Percentiles rank a stretch among this genome's conserved stretches.
phyloP scores from a whole-genome alignment of 148 eudicot genomes.

The Suaeda aralocaspica region DNA sequence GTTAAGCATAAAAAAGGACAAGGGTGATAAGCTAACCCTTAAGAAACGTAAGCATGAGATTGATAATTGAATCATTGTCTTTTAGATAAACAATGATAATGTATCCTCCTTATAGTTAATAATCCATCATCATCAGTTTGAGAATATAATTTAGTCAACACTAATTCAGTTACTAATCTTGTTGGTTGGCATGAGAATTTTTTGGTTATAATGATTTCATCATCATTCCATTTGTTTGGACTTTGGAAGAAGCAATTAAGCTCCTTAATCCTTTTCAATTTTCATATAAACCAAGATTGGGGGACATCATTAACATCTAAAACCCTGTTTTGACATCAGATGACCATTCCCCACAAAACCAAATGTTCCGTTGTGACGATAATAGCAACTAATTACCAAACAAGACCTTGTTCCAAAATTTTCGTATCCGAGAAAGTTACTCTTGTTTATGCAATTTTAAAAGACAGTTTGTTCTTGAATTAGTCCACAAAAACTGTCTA shows the following conservation, averaged over 20 bases:
- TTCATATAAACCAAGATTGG: neutral
- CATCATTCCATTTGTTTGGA: constrained; percentile 21
- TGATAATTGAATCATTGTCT: neutral
- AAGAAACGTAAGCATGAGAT: constrained; percentile 16
- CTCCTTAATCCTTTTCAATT: neutral
- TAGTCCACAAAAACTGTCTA: neutral
- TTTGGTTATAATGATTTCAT: constrained; percentile 12
- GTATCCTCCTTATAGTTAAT: neutral
- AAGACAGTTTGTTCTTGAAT: neutral
- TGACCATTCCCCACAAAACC: no score
- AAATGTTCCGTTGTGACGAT: no score
- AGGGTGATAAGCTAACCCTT: neutral
- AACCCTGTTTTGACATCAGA: neutral
- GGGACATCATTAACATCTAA: neutral
- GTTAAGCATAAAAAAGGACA: constrained; percentile 15
- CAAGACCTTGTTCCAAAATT: no score
- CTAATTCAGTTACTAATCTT: neutral
- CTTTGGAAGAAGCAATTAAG: constrained; percentile 1
- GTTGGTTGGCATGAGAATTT: constrained; percentile 5
- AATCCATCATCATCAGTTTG: neutral
- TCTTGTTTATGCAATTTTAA: neutral
- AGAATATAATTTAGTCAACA: constrained; percentile 9
- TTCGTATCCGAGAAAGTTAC: no score
- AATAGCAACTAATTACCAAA: no score
- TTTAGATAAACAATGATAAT: constrained; percentile 20